Evolutionary conservation across 768 basidiomycete species (phyloP), one percentile per base, ranked within the genome.

Genomic region (Naganishia vaughanmartiniae): DNA sequence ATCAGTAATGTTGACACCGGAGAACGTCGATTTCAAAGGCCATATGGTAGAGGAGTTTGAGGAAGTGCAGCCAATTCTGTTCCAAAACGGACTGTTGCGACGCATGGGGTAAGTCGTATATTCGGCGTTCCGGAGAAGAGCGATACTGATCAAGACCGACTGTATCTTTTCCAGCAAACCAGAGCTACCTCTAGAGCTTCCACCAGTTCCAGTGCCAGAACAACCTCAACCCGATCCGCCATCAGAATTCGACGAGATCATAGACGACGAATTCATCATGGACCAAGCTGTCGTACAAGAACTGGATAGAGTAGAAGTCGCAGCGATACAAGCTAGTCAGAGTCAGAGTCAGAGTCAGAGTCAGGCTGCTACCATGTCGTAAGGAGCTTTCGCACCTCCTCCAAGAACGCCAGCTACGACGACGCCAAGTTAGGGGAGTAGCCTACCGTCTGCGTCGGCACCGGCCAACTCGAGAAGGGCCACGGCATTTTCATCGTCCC

Each of bases 1-100:
- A n/a, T 17, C 26, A 76, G 89, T 89, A 0, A 88, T 90, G 69
- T 87, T 97, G 7, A 89, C 92, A 74, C 90, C 91, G 0, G 81
- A 82, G 9, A 88, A 86, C 33, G 84, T 90, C 9, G 70, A 70
- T 21, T 66, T 81, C 26, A 58, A 79, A 12, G 82, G 81, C 2
- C 76, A 88, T 70, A 83, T 83, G 67, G 86, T 87, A 9, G 87
- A 87, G 33, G 90, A 91, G 55, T 85, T 88, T 30, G 88, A 93
- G 53, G 83, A 73, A 3, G 74, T 84, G 26, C 88, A 87, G 65
- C 85, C 86, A 33, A 78, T 78, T 0, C 82, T 88, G 66, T 92
- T 96, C 77, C 82, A 87, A 12, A 83, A 84, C 53, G 84, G 86
- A 30, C 83, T 95, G 24, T 84, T 85, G 56, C 76, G 80, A 48